Conservation (phyloP, 352 stramenopile species). For the Pythium aquatile region DNA sequence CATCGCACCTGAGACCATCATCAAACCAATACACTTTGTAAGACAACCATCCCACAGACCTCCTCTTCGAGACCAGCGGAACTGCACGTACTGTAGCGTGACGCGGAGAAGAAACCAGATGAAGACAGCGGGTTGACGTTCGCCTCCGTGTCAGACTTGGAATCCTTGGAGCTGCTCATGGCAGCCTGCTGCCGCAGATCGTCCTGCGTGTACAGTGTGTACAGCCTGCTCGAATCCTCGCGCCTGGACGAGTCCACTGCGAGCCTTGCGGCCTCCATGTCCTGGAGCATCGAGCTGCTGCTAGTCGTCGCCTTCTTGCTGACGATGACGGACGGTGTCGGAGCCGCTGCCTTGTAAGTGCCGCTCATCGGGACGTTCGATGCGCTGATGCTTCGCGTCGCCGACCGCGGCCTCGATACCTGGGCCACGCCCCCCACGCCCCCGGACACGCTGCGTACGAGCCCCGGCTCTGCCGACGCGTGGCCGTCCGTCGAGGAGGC, state of each 20-base stretch:
- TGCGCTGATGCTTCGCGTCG: slow-evolving; percentile 25
- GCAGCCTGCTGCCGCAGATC: slow-evolving; percentile 20
- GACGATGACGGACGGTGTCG: not conserved
- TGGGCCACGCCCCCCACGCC: slow-evolving; percentile 10
- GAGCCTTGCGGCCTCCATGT: slow-evolving; percentile 9
- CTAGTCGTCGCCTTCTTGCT: slow-evolving; percentile 1
- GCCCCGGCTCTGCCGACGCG: slow-evolving; percentile 9
- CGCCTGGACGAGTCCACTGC: slow-evolving; percentile 7
- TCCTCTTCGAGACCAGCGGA: too few relatives aligned
- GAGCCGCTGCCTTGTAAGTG: not conserved
- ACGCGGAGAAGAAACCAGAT: slow-evolving; percentile 27
- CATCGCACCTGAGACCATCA: slow-evolving; percentile 38
- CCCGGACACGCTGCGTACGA: slow-evolving; percentile 21
- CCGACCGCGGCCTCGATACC: slow-evolving; percentile 16
- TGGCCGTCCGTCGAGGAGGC: slow-evolving; percentile 1
- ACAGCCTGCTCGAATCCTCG: slow-evolving; percentile 14
- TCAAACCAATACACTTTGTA: not conserved
- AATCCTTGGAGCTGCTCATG: not conserved
- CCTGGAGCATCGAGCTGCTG: slow-evolving; percentile 4
- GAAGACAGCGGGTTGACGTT: slow-evolving; percentile 20
- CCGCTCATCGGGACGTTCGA: slow-evolving; percentile 11
- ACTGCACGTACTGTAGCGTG: slow-evolving; percentile 26
- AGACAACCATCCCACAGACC: not conserved
- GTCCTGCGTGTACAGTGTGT: slow-evolving; percentile 25
- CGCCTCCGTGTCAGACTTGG: not conserved